Percentiles rank a stretch among this genome's conserved stretches.
phyloP scores from a whole-genome alignment of 805 yeast species.

The Metschnikowia lochheadii region DNA sequence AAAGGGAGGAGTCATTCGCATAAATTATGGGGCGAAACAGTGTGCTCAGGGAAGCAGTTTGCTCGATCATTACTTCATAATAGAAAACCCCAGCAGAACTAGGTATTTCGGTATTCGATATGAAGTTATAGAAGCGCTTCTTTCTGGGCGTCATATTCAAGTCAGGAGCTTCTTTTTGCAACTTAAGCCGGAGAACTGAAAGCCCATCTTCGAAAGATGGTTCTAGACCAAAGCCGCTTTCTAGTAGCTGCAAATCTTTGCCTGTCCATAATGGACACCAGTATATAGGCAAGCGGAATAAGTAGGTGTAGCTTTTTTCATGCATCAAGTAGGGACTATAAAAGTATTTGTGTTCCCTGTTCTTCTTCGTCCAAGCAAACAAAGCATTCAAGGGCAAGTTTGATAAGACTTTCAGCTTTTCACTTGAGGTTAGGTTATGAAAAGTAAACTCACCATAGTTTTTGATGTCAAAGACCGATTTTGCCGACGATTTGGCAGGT shows the following conservation, averaged over 20 bases:
- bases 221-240: conserved; percentile 22
- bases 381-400: conserved; percentile 10
- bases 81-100: conserved; percentile 36
- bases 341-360: conserved; percentile 19
- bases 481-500: neutral
- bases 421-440: neutral
- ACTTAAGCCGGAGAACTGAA: conserved; percentile 25
- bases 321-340: conserved; percentile 28
- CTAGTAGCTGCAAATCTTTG: conserved; percentile 21
- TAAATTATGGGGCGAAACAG: conserved; percentile 30
- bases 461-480: conserved; percentile 11
- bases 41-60: conserved; percentile 30
- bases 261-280: conserved; percentile 38
- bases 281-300: conserved; percentile 33
- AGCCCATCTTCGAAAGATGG: conserved; percentile 26
- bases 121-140: conserved; percentile 32
- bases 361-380: conserved; percentile 13
- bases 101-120: conserved; percentile 32
- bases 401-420: neutral
- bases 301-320: conserved; percentile 20
- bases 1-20: conserved; percentile 31
- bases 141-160: conserved; percentile 2
- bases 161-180: conserved; percentile 4
- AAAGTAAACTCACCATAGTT: conserved; percentile 13
- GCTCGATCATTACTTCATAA: conserved; percentile 38